Base-by-base conservation (phyloP, 495 filamentous ascomycete genomes). In the Delitschia confertaspora region DNA sequence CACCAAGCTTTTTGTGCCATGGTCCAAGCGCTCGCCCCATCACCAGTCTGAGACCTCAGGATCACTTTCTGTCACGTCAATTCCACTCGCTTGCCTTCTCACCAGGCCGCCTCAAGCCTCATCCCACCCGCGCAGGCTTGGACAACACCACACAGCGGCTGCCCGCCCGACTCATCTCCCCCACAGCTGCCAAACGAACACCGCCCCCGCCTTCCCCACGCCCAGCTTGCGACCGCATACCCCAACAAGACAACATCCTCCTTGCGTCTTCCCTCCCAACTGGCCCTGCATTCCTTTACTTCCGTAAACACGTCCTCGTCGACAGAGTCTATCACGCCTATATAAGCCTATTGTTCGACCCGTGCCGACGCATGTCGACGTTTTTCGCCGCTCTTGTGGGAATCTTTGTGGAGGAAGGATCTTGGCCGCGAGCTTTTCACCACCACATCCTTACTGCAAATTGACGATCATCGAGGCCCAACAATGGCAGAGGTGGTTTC, bases 401-500 rank as follows among this genome's bases (percentile, higher is more conserved):
- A 27, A 25, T 32, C 9, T 22, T 31, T 22, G 43, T 29, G 53
- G 53, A 51, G 53, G 52, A 42, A 46, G 53, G 47, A 42, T 20
- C 27, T 21, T 17, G 46, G 42, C 42, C 13, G 19, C 22, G 4
- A 14, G 21, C 24, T 30, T 3, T 4, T 29, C 24, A 33, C 34
- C 8, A 22, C 4, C 38, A 34, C 29, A 32, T 17, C 43, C 16
- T 9, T 6, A 30, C 18, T 24, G 0, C 25, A 18, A 45, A 32
- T 33, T 26, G 34, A 31, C 30, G 14, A 13, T 11, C 17, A 27
- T 13, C 23, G 5, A 18, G 7, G 16, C 34, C 17, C 29, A 14
- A 36, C 38, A 32, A 57, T 57, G 53, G 38, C 49, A 4, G 47
- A 56, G 29, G 53, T 56, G 24, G 47, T 56, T 6, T 26, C 53